Percentiles rank a stretch among this genome's conserved stretches.
phyloP scores from a whole-genome alignment of 306 rosid species.

The Cotoneaster glaucophyllus region DNA sequence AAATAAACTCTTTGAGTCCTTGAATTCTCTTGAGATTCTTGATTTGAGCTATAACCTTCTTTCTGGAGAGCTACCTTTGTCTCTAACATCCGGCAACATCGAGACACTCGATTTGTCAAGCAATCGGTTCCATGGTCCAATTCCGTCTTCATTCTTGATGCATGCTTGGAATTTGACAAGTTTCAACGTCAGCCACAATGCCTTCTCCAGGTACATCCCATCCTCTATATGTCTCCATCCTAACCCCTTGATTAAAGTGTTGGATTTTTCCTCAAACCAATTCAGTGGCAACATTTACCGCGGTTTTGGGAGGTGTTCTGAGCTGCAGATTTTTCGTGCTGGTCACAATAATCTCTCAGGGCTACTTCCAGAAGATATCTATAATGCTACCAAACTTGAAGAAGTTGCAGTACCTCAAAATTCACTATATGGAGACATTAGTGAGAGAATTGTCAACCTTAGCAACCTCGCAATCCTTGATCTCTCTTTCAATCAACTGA shows the following conservation, averaged over 20 bases:
- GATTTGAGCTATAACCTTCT: neutral
- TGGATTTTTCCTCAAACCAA: neutral
- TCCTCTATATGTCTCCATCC: neutral
- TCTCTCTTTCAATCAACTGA: neutral
- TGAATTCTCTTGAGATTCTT: neutral
- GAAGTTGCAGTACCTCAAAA: neutral
- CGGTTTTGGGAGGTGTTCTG: neutral
- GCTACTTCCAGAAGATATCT: neutral
- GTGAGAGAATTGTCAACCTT: neutral
- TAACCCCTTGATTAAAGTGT: neutral
- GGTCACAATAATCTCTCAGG: neutral
- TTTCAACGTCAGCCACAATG: neutral
- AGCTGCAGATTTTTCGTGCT: neutral
- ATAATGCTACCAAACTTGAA: neutral
- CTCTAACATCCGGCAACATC: neutral
- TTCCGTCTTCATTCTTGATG: no score
- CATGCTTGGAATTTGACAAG: neutral
- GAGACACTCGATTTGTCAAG: neutral
- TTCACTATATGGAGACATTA: neutral
- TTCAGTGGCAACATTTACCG: neutral
- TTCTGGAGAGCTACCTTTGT: neutral
- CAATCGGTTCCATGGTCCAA: neutral
- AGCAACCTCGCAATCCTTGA: neutral
- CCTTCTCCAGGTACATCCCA: neutral
- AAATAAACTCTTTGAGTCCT: neutral